Conservation (phyloP, 371 early-diverging fungal species). For the Mortierella sp. region DNA sequence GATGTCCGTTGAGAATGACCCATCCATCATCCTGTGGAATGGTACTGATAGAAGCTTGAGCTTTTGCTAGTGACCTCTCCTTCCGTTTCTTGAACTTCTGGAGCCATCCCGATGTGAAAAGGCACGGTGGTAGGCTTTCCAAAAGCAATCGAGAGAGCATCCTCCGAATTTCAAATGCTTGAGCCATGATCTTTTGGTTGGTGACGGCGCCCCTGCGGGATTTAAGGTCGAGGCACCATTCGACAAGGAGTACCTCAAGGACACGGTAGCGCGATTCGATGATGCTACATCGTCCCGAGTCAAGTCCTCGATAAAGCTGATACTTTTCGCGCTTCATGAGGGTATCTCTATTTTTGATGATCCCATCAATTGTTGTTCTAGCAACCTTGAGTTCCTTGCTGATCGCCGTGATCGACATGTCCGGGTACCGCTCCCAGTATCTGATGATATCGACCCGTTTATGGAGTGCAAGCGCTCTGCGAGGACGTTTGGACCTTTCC, state of each 20-base stretch:
- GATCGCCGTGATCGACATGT: background rate
- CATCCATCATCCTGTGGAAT: too few relatives aligned
- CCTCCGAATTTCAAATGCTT: conserved; percentile 9
- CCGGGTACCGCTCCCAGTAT: background rate
- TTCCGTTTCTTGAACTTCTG: background rate
- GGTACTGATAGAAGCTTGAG: background rate
- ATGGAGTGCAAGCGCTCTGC: background rate
- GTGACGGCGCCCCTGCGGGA: background rate
- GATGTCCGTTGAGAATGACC: background rate
- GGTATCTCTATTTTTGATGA: background rate
- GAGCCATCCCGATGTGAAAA: conserved; percentile 9
- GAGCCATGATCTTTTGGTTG: conserved; percentile 2
- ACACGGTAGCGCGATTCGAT: background rate
- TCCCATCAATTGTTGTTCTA: background rate
- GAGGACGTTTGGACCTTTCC: background rate
- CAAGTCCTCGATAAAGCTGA: background rate
- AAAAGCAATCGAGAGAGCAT: conserved; percentile 4
- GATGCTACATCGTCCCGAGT: background rate
- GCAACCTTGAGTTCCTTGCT: background rate
- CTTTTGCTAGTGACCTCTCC: background rate
- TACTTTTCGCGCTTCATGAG: too few relatives aligned
- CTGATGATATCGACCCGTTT: background rate
- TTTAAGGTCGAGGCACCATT: background rate
- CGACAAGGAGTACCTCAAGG: conserved; percentile 3
- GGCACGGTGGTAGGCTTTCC: conserved; percentile 2